Base-by-base conservation (phyloP, 129 eudicot species). In the Centrapalus pauciflorus region DNA sequence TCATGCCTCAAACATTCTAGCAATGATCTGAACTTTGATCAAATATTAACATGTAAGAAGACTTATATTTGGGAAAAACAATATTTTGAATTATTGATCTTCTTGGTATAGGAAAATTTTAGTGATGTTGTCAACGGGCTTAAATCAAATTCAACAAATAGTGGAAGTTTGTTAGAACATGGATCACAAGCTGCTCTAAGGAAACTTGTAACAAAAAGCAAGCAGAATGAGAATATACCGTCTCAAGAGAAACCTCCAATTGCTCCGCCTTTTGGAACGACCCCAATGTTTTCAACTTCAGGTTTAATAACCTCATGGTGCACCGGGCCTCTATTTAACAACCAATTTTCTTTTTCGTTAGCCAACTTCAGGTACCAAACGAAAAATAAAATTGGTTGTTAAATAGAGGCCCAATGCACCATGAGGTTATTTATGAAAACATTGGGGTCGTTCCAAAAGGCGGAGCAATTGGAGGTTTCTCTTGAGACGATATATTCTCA, bases 351-450 rank as follows among this genome's bases (percentile, higher is more conserved):
- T 16, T 81, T 85, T 64, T 60, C 84, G 17, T 92, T 92, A 77
- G 98, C 95, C 84, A 83, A n/a, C n/a, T n/a, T n/a, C n/a, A n/a
- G n/a, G n/a, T 83, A 87, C 96, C 98, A 79, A 92, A 92, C 17
- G 84, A 60, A 64, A 85, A 81, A 16, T 90, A 49, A 41, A 86
- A 21, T 27, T 69, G 86, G 40, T 48, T 81, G 45, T 63, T 83
- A 17, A 81, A 85, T 23, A 78, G 62, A 37, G 78, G 48, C 19
- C 77, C 88, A 4, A 76, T 61, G 73, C 43, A 59, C 83, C 76
- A 76, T n/a, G 83, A 17, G 30, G 60, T 27, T 45, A 76, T 55
- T 55, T 63, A 69, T 19, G 73, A 50, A 69, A 63, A 74, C 41
- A 63, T 56, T 52, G 80, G 59, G 52, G 77, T 75, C 29, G 80